Base-by-base conservation (phyloP, 2,329 filamentous ascomycete species). In the Kalaharituber pfeilii region DNA sequence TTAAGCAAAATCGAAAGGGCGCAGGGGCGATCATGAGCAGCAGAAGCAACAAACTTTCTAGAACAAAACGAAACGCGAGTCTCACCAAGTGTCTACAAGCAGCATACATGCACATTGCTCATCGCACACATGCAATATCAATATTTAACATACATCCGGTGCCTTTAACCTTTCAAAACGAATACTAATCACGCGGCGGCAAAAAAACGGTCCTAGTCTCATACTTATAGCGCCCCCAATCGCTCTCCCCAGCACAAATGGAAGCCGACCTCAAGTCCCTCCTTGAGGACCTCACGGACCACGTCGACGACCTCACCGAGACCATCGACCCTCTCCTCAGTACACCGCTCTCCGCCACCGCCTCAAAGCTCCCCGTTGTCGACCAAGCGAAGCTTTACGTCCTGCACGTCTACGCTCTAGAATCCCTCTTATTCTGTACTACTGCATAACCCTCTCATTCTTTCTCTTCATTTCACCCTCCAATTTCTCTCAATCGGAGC, bases 331-430 rank as follows among this genome's bases (percentile, higher is more conserved):
- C 89, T n/a, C 71, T 96, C 5, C 70, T 94, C 25, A 72, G 74
- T 30, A 74, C 75, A 50, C 68, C 76, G 1, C 70, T 95, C 44
- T 72, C 78, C 51, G 78, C 81, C 39, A 77, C 79, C 54, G 79
- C 86, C 4, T 81, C 79, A 53, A 86, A 86, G 66, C 74, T 96
- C 26, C 88, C 89, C 1, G 75, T 96, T n/a, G 75, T 98, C 57
- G 89, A 96, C 72, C 88, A 86, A 71, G 87, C 91, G 6, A 95
- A 96, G 70, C 79, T 95, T 56, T 86, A 93, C 66, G 81, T 91
- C n/a, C 74, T 94, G 20, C 75, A 82, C 51, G 83, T 86, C 18
- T 98, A 96, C 67, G 78, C 88, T 0, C 81, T 98, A 59, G 89
- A 96, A 65, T 93, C 88, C 0, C 72, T 94, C 8, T 71, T 98